phyloP scores from a whole-genome alignment of 352 stramenopile species.

The Phytopythium montanum region DNA sequence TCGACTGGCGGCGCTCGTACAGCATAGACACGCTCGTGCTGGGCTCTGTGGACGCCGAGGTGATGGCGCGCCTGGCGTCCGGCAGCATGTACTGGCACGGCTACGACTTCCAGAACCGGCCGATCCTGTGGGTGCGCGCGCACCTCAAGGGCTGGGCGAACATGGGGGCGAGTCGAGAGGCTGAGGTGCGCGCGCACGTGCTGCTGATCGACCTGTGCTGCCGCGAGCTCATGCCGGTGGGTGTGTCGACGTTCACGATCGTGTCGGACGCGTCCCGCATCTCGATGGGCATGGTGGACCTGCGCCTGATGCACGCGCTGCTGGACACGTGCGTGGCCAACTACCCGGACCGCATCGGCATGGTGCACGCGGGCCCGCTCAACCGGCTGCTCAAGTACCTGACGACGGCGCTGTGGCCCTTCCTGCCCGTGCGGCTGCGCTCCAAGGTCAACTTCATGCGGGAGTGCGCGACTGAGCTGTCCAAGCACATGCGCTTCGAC shows the following conservation, averaged over 20 bases:
- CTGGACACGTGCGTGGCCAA: slow-evolving; percentile 60
- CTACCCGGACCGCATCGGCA: slow-evolving; percentile 61
- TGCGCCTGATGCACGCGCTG: slow-evolving; percentile 60
- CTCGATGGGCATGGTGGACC: slow-evolving; percentile 42
- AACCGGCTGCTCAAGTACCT: slow-evolving; percentile 54
- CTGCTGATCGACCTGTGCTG: slow-evolving; percentile 55
- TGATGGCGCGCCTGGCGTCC: slow-evolving; percentile 35
- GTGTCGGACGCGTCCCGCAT: slow-evolving; percentile 52
- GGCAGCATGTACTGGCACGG: slow-evolving; percentile 73
- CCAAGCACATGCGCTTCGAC: slow-evolving; percentile 55
- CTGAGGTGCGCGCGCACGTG: slow-evolving; percentile 56
- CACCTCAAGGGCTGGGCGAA: slow-evolving; percentile 55
- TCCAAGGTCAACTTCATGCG: slow-evolving; percentile 64
- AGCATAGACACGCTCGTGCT: slow-evolving; percentile 32
- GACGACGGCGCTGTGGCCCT: slow-evolving; percentile 49
- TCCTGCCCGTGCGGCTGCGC: slow-evolving; percentile 45
- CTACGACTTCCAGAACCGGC: slow-evolving; percentile 62
- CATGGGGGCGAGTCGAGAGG: slow-evolving; percentile 43
- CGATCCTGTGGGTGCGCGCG: slow-evolving; percentile 63
- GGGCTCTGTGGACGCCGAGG: slow-evolving; percentile 14
- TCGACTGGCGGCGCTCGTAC: slow-evolving; percentile 49
- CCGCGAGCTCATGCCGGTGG: slow-evolving; percentile 50
- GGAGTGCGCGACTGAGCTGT: slow-evolving; percentile 43
- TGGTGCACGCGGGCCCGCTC: slow-evolving; percentile 52
- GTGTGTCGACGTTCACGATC: slow-evolving; percentile 56